These are phyloP conservation scores for Salix purpurea DNA, from an alignment of 345 rosid genomes.

Conservation along the genomic window DNA sequence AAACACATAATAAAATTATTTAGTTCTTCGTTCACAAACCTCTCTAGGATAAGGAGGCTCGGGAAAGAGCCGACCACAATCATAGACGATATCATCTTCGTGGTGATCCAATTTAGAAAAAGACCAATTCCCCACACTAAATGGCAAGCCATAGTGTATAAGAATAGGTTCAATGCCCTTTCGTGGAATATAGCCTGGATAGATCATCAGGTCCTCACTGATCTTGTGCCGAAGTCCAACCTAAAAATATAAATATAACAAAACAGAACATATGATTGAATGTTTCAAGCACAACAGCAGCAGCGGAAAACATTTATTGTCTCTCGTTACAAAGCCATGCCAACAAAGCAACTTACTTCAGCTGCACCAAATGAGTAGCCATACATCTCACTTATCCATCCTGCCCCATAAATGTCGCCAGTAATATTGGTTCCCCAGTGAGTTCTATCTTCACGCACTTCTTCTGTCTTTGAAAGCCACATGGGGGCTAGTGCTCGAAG, in stretches of 20 bases:
- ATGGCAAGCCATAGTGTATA: constrained; percentile 88
- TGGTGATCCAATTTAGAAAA: constrained; percentile 85
- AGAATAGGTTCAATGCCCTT: constrained; percentile 84
- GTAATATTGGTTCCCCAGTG: constrained; percentile 96
- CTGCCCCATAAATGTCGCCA: constrained; percentile 90
- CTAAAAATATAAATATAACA: constrained; percentile 37
- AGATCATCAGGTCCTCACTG: constrained; percentile 82
- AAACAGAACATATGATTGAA: background rate
- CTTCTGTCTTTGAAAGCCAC: constrained; percentile 98
- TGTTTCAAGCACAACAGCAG: background rate
- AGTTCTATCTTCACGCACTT: constrained; percentile 83
- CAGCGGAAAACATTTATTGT: background rate
- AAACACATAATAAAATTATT: background rate
- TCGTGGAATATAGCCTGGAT: constrained; percentile 88
- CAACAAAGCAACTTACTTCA: constrained; percentile 46
- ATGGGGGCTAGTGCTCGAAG: constrained; percentile 82
- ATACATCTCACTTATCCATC: constrained; percentile 99
- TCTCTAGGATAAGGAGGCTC: constrained; percentile 98
- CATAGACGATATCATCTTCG: constrained; percentile 84
- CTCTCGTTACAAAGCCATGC: background rate
- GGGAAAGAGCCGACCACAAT: constrained; percentile 78
- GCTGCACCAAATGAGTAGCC: constrained; percentile 99
- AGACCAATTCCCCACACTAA: constrained; percentile 89
- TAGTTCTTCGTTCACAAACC: constrained; percentile 41
- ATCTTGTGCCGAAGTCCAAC: constrained; percentile 95